phyloP scores from a whole-genome alignment of 1,284 basidiomycete species.

The Athelia psychrophila region DNA sequence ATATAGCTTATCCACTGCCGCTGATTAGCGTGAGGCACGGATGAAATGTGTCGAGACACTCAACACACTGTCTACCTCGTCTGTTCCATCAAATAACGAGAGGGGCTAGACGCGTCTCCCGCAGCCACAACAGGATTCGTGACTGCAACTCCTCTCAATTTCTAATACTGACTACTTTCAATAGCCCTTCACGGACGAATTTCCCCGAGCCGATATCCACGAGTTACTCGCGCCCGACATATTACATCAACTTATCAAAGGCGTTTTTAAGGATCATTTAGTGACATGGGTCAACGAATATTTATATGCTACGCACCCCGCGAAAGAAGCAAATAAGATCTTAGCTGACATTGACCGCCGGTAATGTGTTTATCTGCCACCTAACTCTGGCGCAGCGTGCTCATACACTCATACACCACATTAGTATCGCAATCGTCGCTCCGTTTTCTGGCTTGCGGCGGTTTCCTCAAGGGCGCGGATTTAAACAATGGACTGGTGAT shows the following conservation, averaged over 20 bases:
- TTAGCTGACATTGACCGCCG: constrained; percentile 11
- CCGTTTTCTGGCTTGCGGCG: constrained; percentile 7
- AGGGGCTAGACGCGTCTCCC: not conserved
- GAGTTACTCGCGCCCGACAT: constrained; percentile 5
- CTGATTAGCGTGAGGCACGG: not conserved
- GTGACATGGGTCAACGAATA: constrained; percentile 1
- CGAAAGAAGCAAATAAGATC: constrained; percentile 1
- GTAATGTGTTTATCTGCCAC: constrained; percentile 4
- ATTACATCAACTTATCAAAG: constrained; percentile 4
- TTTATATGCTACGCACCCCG: not conserved
- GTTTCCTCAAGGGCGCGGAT: constrained; percentile 15
- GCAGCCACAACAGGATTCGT: no score
- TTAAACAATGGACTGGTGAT: constrained; percentile 19
- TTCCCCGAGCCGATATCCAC: constrained; percentile 7
- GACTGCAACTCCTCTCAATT: no score
- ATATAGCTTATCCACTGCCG: not conserved
- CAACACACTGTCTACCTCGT: not conserved
- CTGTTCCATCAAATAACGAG: not conserved
- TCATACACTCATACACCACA: not conserved
- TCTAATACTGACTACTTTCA: not conserved
- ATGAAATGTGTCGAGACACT: not conserved
- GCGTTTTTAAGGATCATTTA: constrained; percentile 3
- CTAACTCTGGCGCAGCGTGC: no score
- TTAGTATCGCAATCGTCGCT: constrained; percentile 10
- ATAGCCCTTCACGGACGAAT: constrained; percentile 8